Conservation (phyloP, 2,329 filamentous ascomycete genomes). For the Beauveria scarabaeidicola region DNA sequence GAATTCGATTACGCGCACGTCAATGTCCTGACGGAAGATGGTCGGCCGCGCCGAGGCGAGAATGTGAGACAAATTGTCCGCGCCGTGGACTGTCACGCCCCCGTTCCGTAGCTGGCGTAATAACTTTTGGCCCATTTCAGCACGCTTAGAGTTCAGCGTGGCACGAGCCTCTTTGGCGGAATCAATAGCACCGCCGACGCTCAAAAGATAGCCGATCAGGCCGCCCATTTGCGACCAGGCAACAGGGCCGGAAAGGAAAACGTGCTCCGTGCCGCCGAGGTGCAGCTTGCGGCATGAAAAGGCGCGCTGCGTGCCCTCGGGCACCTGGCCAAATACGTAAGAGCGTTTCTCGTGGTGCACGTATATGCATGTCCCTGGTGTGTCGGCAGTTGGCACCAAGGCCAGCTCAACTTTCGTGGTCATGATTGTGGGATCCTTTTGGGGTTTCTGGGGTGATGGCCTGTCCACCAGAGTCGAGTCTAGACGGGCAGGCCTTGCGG, state of each 20-base stretch:
- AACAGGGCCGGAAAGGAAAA: conserved; percentile 74
- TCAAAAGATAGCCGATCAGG: conserved; percentile 76
- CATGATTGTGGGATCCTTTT: conserved; percentile 44
- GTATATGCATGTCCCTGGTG: conserved; percentile 66
- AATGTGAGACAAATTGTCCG: conserved; percentile 69
- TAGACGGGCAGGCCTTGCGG: background rate
- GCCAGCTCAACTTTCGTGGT: conserved; percentile 65
- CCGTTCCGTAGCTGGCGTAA: conserved; percentile 18
- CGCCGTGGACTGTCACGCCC: conserved; percentile 63
- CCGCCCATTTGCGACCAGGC: conserved; percentile 74
- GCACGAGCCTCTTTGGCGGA: conserved; percentile 33
- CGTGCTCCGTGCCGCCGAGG: conserved; percentile 58
- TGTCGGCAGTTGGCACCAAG: conserved; percentile 80
- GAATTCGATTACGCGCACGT: conserved; percentile 63
- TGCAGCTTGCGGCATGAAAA: conserved; percentile 58
- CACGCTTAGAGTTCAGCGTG: conserved; percentile 32
- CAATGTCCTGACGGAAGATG: conserved; percentile 76
- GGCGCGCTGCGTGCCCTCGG: conserved; percentile 78
- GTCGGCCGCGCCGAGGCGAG: conserved; percentile 79
- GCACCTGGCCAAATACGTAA: conserved; percentile 76
- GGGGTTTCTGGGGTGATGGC: background rate
- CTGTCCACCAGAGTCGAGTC: background rate
- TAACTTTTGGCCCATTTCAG: conserved; percentile 28
- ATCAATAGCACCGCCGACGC: conserved; percentile 61
- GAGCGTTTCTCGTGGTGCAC: conserved; percentile 74